These are phyloP conservation scores for Metarhizium humberi DNA, from an alignment of 2,329 filamentous ascomycete species.

Conservation along the genomic window DNA sequence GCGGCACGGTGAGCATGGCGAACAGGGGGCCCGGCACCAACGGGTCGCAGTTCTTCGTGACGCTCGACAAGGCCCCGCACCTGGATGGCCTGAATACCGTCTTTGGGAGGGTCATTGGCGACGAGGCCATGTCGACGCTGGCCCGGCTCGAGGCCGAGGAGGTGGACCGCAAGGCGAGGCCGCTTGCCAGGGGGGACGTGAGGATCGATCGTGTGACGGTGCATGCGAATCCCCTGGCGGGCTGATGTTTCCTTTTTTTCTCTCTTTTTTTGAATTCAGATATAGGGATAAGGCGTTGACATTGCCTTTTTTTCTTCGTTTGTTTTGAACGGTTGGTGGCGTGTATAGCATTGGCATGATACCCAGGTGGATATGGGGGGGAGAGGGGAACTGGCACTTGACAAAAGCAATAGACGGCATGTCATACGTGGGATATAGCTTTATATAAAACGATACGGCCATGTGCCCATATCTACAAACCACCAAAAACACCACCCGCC, in stretches of 20 bases:
- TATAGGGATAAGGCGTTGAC: neutral
- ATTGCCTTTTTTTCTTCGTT: neutral
- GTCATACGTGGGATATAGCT: no score
- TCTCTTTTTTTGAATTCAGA: no score
- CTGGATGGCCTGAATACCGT: slow-evolving; percentile 79
- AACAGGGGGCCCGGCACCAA: slow-evolving; percentile 69
- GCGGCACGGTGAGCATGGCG: slow-evolving; percentile 68
- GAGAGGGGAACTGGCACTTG: neutral
- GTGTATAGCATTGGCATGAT: no score
- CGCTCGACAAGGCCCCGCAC: slow-evolving; percentile 68
- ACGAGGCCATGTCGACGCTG: slow-evolving; percentile 55
- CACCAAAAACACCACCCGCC: no score
- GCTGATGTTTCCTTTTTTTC: slow-evolving; percentile 18
- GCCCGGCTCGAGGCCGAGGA: slow-evolving; percentile 61
- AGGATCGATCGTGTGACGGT: slow-evolving; percentile 62
- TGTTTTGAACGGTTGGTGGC: no score
- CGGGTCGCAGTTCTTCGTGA: slow-evolving; percentile 74
- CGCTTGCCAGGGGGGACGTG: slow-evolving; percentile 46
- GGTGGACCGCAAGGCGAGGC: slow-evolving; percentile 71
- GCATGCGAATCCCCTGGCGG: slow-evolving; percentile 72
- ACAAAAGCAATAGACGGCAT: neutral
- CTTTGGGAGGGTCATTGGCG: slow-evolving; percentile 65
- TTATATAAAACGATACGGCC: no score
- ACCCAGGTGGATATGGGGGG: no score
- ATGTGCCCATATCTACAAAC: no score